phyloP scores from a whole-genome alignment of 106 monocot genomes.

The Dendrobium officinale region DNA sequence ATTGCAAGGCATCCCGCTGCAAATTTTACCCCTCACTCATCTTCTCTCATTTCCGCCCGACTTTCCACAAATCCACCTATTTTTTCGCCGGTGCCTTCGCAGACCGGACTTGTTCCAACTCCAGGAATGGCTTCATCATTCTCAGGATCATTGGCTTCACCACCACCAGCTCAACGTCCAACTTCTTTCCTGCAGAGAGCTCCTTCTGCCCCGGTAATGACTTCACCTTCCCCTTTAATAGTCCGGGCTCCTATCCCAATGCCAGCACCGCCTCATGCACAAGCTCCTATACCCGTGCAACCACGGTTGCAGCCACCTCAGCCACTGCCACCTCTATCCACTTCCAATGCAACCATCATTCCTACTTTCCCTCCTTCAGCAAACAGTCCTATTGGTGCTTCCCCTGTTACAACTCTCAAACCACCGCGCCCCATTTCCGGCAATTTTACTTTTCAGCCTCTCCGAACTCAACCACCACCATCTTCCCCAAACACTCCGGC shows the following conservation, averaged over 20 bases:
- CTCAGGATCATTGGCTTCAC: not conserved
- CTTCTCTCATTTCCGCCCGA: conserved; percentile 9
- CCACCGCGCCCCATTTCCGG: conserved; percentile 39
- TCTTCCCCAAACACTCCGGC: conserved; percentile 15
- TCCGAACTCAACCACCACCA: conserved; percentile 26
- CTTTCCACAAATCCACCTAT: conserved; percentile 9
- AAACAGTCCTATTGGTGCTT: conserved; percentile 5
- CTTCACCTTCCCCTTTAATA: conserved; percentile 10
- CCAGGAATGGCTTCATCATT: conserved; percentile 7
- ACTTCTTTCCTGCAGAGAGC: conserved; percentile 9
- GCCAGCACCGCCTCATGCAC: conserved; percentile 8
- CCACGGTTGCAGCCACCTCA: conserved; percentile 15
- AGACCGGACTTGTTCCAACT: conserved; percentile 7
- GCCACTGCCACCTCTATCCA: conserved; percentile 10
- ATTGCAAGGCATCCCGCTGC: conserved; percentile 13
- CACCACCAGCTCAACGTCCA: not conserved
- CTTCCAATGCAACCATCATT: conserved; percentile 11
- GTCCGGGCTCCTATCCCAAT: conserved; percentile 10
- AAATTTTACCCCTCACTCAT: conserved; percentile 20
- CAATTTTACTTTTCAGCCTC: conserved; percentile 81
- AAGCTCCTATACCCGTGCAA: not conserved
- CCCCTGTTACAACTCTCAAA: conserved; percentile 20
- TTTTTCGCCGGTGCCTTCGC: conserved; percentile 18
- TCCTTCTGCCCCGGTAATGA: not conserved
- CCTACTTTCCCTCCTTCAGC: conserved; percentile 19